Conservation (phyloP, 1,284 basidiomycete species). For the Tilletia setariae region DNA sequence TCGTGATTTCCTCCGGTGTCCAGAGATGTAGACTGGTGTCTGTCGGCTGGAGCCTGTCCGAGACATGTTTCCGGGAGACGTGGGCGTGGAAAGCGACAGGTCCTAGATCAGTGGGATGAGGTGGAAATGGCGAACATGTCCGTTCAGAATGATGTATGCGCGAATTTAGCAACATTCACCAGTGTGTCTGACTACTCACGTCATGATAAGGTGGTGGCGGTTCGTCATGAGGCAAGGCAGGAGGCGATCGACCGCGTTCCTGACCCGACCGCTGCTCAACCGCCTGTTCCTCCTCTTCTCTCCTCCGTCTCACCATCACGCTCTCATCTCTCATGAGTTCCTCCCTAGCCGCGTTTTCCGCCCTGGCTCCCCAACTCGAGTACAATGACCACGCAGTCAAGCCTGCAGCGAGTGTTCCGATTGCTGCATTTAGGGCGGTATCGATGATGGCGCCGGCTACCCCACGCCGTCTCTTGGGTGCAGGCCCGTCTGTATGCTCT, state of each 20-base stretch:
- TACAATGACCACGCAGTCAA: conserved; percentile 5
- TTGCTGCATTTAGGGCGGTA: conserved; percentile 3
- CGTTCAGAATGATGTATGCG: too few species aligned
- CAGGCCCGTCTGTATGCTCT: conserved; percentile 4
- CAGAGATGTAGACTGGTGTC: conserved; percentile 13
- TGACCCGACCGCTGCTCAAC: background rate
- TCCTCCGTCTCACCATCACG: background rate
- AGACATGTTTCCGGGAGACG: background rate
- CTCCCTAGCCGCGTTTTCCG: conserved; percentile 5
- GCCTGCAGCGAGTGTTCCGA: conserved; percentile 12
- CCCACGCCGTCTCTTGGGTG: background rate
- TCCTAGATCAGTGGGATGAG: background rate
- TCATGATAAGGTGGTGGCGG: conserved; percentile 11
- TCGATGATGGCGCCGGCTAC: conserved; percentile 11
- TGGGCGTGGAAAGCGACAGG: background rate
- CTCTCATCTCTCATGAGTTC: conserved; percentile 6
- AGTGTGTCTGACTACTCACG: background rate
- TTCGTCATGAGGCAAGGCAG: background rate
- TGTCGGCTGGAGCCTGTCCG: background rate
- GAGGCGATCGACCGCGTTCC: background rate
- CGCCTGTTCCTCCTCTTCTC: background rate
- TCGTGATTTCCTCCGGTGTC: background rate
- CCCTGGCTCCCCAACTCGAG: conserved; percentile 1
- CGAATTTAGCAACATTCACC: too few species aligned
- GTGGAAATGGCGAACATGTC: too few species aligned